These are phyloP conservation scores for Peniophora sp. DNA, from an alignment of 1,284 basidiomycete genomes.

Conservation along the genomic window DNA sequence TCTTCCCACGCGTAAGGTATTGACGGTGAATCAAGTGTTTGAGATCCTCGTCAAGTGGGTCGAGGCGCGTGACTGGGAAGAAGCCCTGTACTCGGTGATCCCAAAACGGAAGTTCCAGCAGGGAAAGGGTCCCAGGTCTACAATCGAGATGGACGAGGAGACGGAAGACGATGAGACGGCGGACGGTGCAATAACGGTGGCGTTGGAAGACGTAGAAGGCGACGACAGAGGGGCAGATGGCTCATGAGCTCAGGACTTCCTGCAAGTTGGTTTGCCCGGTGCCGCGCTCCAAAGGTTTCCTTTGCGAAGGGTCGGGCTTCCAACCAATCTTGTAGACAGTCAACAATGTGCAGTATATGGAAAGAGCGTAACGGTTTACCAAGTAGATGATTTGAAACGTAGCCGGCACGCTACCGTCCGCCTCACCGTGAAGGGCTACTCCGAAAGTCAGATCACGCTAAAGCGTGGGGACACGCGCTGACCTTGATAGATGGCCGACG, in stretches of 20 bases:
- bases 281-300: conserved; percentile 82
- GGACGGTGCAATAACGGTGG: background rate
- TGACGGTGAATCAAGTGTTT: conserved; percentile 96
- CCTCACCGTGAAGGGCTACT: conserved; percentile 76
- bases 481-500: conserved; percentile 93
- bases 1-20: conserved; percentile 85
- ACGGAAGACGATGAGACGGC: conserved; percentile 7
- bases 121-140: conserved; percentile 16
- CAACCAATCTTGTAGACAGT: conserved; percentile 81
- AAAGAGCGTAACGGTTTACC: conserved; percentile 36
- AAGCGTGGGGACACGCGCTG: conserved; percentile 3
- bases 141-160: conserved; percentile 16
- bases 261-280: conserved; percentile 75
- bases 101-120: conserved; percentile 82
- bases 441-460: conserved; percentile 3
- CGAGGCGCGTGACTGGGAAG: conserved; percentile 75
- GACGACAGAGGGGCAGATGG: background rate
- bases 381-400: conserved; percentile 96
- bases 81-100: conserved; percentile 79
- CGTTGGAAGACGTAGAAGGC: background rate
- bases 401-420: conserved; percentile 82
- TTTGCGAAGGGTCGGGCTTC: conserved; percentile 85
- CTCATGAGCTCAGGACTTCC: conserved; percentile 48
- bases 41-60: conserved; percentile 91
- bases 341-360: conserved; percentile 1